Percentiles rank a stretch among this genome's conserved stretches.
Evolutionary conservation across 2,329 filamentous ascomycete species (phyloP).

Genomic region (Penicillium sp.): DNA sequence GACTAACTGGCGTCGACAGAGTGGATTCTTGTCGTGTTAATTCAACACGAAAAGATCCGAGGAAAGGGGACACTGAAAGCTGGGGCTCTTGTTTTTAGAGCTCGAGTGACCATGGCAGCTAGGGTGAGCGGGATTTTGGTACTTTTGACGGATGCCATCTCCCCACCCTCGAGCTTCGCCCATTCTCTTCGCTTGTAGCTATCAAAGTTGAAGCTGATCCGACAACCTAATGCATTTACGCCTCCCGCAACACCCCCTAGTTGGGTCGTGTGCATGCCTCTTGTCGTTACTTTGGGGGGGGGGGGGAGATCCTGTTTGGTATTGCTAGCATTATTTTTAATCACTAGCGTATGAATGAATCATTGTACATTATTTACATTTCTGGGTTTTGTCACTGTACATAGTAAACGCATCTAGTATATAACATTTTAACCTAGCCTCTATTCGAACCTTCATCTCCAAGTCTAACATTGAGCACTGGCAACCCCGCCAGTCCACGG

Average conservation of each 20-base stretch:
- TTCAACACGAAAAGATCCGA: neutral
- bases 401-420: neutral
- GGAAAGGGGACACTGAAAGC: constrained; percentile 4
- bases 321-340: constrained; percentile 27
- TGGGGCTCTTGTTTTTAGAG: constrained; percentile 1
- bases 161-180: constrained; percentile 1
- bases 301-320: constrained; percentile 10
- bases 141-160: constrained; percentile 20
- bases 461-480: neutral
- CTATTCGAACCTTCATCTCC: neutral
- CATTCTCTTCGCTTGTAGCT: constrained; percentile 18
- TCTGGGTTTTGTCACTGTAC: neutral
- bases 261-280: neutral
- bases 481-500: neutral
- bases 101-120: constrained; percentile 10
- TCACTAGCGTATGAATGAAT: constrained; percentile 25
- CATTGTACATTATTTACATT: constrained; percentile 23
- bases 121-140: constrained; percentile 5
- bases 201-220: constrained; percentile 17
- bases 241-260: constrained; percentile 1
- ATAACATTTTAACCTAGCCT: neutral
- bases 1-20: constrained; percentile 14
- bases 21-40: constrained; percentile 2
- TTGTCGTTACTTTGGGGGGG: constrained; percentile 4
- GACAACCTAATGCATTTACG: constrained; percentile 4